Evolutionary conservation across 2,329 filamentous ascomycete genomes (phyloP).

Genomic region (Curvularia sp.): DNA sequence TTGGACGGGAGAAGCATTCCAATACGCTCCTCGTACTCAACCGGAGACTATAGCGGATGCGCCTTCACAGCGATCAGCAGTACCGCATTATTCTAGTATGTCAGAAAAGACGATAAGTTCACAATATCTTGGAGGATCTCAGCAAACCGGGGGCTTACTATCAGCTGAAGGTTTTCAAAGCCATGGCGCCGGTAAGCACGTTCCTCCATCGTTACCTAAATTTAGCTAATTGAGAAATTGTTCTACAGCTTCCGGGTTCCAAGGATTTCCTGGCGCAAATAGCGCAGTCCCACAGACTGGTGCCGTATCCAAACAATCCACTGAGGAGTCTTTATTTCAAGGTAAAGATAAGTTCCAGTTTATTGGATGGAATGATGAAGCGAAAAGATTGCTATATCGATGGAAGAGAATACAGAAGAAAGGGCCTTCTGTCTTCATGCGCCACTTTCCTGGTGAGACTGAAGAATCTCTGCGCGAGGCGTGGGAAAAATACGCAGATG

Average conservation of each 20-base stretch:
- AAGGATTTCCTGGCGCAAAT: neutral
- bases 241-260: neutral
- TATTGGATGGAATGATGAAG: conserved; percentile 10
- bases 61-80: neutral
- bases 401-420: conserved; percentile 12
- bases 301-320: neutral
- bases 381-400: conserved; percentile 7
- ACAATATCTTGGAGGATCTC: neutral
- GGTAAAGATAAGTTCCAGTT: conserved; percentile 5
- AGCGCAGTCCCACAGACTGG: too few relatives aligned
- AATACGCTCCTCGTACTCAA: neutral
- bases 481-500: conserved; percentile 4
- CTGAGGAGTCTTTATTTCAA: neutral
- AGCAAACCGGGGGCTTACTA: neutral
- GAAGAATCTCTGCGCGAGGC: conserved; percentile 5
- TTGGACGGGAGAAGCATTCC: conserved; percentile 7
- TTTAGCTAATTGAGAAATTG: neutral
- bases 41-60: neutral
- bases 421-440: conserved; percentile 1
- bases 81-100: neutral
- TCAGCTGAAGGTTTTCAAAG: neutral
- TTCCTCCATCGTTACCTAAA: neutral
- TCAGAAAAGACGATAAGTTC: neutral
- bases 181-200: neutral
- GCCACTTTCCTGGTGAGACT: conserved; percentile 12